These are phyloP conservation scores for Phaeosphaeriaceae sp. DNA, from an alignment of 2,329 filamentous ascomycete species.

Conservation along the genomic window DNA sequence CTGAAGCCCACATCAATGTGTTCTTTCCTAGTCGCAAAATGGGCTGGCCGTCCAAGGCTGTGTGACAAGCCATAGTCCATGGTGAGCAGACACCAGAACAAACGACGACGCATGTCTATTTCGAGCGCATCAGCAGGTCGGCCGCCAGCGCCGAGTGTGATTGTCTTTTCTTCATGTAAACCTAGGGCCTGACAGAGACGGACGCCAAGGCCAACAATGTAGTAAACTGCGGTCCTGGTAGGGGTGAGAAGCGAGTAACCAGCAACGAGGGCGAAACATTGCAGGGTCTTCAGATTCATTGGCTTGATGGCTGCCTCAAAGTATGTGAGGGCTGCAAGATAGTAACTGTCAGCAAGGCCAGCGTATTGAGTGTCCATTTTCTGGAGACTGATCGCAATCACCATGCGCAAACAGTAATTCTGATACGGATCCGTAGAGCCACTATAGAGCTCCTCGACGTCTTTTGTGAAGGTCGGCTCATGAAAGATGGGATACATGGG, in stretches of 20 bases:
- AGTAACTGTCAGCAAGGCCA: conserved; percentile 94
- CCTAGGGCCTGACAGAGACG: conserved; percentile 89
- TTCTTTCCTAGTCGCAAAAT: conserved; percentile 81
- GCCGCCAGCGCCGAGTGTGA: conserved; percentile 67
- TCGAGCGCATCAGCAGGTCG: conserved; percentile 72
- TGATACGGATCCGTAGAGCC: conserved; percentile 79
- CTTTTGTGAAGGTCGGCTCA: conserved; percentile 76
- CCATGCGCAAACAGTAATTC: conserved; percentile 88
- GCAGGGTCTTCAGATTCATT: conserved; percentile 89
- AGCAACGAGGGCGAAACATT: conserved; percentile 85
- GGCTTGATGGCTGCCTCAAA: conserved; percentile 82
- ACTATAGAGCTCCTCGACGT: conserved; percentile 81
- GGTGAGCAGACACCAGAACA: conserved; percentile 86
- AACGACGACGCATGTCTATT: conserved; percentile 84
- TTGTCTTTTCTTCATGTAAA: conserved; percentile 86
- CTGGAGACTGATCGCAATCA: conserved; percentile 92
- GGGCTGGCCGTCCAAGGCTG: conserved; percentile 84
- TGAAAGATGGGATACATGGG: conserved; percentile 87
- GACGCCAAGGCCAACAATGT: conserved; percentile 86
- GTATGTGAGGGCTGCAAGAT: conserved; percentile 83
- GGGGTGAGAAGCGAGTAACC: conserved; percentile 93
- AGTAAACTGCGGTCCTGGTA: conserved; percentile 90
- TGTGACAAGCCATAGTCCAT: conserved; percentile 91
- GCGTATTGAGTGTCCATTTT: conserved; percentile 89
- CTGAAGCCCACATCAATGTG: conserved; percentile 88